Evolutionary conservation across 2,329 filamentous ascomycete genomes (phyloP).

Genomic region (Exophiala dermatitidis): DNA sequence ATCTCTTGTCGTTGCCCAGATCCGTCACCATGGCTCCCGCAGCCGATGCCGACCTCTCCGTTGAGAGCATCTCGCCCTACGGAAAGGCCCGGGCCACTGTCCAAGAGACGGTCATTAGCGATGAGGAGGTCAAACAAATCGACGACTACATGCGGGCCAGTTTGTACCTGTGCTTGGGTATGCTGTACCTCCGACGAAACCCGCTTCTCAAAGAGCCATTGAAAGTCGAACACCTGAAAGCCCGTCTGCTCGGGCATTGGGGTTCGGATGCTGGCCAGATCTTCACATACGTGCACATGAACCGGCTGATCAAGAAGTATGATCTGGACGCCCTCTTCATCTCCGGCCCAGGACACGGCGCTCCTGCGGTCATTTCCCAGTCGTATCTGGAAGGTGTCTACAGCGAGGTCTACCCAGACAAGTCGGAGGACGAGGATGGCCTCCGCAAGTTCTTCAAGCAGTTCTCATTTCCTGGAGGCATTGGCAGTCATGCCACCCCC

Average conservation of each 20-base stretch:
- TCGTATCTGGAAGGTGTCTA: conserved; percentile 72
- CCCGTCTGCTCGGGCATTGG: conserved; percentile 68
- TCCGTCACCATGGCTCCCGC: conserved; percentile 14
- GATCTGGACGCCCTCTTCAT: conserved; percentile 65
- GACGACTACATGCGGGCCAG: conserved; percentile 68
- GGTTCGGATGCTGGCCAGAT: conserved; percentile 73
- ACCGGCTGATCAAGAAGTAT: conserved; percentile 74
- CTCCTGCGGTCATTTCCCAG: conserved; percentile 67
- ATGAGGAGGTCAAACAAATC: conserved; percentile 61
- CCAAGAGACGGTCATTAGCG: conserved; percentile 53
- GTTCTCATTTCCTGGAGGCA: conserved; percentile 74
- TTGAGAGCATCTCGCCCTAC: conserved; percentile 56
- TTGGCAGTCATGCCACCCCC: conserved; percentile 69
- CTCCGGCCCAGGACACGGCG: conserved; percentile 70
- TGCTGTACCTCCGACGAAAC: conserved; percentile 72
- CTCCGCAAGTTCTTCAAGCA: conserved; percentile 73
- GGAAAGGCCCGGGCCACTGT: conserved; percentile 60
- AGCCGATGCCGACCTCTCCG: conserved; percentile 32
- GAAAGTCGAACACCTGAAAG: conserved; percentile 63
- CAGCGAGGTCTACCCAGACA: conserved; percentile 68
- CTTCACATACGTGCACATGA: conserved; percentile 77
- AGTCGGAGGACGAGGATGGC: conserved; percentile 60
- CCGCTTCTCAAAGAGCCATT: conserved; percentile 64
- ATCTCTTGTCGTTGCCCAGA: background rate
- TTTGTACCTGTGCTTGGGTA: conserved; percentile 67